Percentiles rank a stretch among this genome's conserved stretches.
phyloP scores from a whole-genome alignment of 768 basidiomycete species.

The Leucocoprinus sp. region DNA sequence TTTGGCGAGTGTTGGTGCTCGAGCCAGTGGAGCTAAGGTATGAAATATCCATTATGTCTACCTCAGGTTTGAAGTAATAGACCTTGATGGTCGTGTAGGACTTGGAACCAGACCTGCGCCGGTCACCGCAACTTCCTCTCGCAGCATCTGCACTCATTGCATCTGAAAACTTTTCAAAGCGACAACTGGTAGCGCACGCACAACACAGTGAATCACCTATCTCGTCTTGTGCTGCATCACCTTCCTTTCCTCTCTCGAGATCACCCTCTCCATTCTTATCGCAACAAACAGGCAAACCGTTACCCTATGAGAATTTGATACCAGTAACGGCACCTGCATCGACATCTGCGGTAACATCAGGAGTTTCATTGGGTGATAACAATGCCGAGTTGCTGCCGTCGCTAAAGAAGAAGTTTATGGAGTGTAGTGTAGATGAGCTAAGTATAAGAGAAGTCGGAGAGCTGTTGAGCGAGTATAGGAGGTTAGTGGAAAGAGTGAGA shows the following conservation, averaged over 20 bases:
- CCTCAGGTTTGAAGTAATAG: not conserved
- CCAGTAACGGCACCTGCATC: slow-evolving; percentile 18
- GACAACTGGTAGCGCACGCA: not conserved
- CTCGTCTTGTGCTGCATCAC: slow-evolving; percentile 15
- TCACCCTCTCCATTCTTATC: slow-evolving; percentile 16
- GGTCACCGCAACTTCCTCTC: slow-evolving; percentile 28
- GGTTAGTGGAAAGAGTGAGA: slow-evolving; percentile 63
- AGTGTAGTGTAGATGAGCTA: slow-evolving; percentile 69
- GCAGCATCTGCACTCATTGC: slow-evolving; percentile 10
- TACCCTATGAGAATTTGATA: not conserved
- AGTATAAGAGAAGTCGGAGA: slow-evolving; percentile 73
- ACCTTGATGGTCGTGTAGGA: slow-evolving; percentile 6
- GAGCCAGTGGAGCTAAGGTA: slow-evolving; percentile 37
- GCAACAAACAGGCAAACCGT: not conserved
- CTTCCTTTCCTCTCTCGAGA: slow-evolving; percentile 9
- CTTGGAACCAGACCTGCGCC: slow-evolving; percentile 31
- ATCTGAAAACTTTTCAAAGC: not conserved
- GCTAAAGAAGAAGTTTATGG: slow-evolving; percentile 63
- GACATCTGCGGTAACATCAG: slow-evolving; percentile 26
- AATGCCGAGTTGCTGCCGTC: slow-evolving; percentile 31
- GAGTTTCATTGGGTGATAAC: slow-evolving; percentile 8
- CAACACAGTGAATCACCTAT: slow-evolving; percentile 8
- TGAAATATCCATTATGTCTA: slow-evolving; percentile 11
- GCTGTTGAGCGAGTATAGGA: slow-evolving; percentile 73
- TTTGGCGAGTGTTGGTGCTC: slow-evolving; percentile 68